Base-by-base conservation (phyloP, 441 rosid species). In the Kokia cookei region DNA sequence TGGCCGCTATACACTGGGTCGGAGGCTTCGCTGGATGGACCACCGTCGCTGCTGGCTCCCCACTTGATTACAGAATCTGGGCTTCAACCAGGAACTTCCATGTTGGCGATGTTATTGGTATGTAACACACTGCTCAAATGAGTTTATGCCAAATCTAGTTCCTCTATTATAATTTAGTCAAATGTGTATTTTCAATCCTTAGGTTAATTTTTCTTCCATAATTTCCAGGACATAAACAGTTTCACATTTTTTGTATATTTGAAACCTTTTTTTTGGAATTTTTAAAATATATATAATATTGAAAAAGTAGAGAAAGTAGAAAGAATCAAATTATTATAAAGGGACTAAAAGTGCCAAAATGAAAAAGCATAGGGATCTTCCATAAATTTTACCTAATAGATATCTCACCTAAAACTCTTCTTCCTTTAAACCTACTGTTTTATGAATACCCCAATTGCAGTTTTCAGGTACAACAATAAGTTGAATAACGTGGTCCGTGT, bases 11-110 rank as follows among this genome's bases (percentile, higher is more conserved):
- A 22, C 58, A 73, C 70, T 22, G 14, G 19, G 80, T 74, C 22
- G 78, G 80, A 2, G 76, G 68, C 32, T 19, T 64, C 17, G 71
- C 65, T 27, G 83, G 78, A 3, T 80, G 83, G 80, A 71, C 75
- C 24, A 3, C 47, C 10, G 8, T 51, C 3, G 6, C n/a, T 2
- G 62, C 42, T 0, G 65, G 65, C 22, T 13, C 17, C 2, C 17
- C 29, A 2, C 17, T 70, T 9, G 62, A 74, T 47, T 77, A 75
- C 58, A 19, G 17, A 0, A n/a, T 67, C 4, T 77, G 81, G 81
- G 69, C 77, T n/a, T 24, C 59, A 12, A 3, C 32, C 54, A 72
- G 27, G 8, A 26, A 19, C 9, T 75, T 77, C 50, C 54, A 24
- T 26, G 67, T 55, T 12, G 76, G 78, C 3, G 79, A 81, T 60